Evolutionary conservation across 2,329 filamentous ascomycete genomes (phyloP), one percentile per base, ranked within the genome.

Genomic region (Xylariaceae sp.): DNA sequence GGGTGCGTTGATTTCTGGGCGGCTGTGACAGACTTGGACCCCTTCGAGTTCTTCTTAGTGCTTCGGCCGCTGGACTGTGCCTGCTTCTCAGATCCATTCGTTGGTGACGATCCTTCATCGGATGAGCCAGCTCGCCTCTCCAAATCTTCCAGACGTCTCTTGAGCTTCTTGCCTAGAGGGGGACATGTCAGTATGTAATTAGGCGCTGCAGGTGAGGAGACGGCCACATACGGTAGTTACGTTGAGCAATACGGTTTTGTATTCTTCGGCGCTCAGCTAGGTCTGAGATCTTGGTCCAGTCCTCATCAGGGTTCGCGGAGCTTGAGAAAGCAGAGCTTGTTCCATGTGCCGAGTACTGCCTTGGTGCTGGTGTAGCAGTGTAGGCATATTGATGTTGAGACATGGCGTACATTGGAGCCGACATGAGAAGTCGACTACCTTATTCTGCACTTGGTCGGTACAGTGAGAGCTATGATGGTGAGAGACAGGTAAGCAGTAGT

Each of bases 241-340:
- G 89, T 79, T 98, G 94, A 66, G 94, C 94, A 82, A 98, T 97
- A 67, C 94, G 88, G 79, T 98, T 98, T 78, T 98, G 93, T 79
- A 97, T 96, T 73, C 93, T 86, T 70, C 93, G 84, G 71, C 95
- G 88, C 79, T 98, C 94, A 48, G 93, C 94, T 58, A 98, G 87
- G 76, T 98, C 94, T 56, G 94, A 96, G 74, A 98, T 96, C 86
- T 97, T 96, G 73, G 94, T 97, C 94, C 94, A 98, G 79, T 98
- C 94, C 79, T 98, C 94, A 72, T 97, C 93, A 53, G 94, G 91
- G 75, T 96, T 96, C 68, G 93, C 94, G 63, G 92, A 96, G 69
- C 89, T 90, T 78, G 91, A 96, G 81, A 96, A 96, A 67, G 94
- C 94, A 78, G 92, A 96, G 79, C 92, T 96, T 61, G 91, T 96